Base-by-base conservation (phyloP, 306 rosid species). In the Quercus aquifolioides region DNA sequence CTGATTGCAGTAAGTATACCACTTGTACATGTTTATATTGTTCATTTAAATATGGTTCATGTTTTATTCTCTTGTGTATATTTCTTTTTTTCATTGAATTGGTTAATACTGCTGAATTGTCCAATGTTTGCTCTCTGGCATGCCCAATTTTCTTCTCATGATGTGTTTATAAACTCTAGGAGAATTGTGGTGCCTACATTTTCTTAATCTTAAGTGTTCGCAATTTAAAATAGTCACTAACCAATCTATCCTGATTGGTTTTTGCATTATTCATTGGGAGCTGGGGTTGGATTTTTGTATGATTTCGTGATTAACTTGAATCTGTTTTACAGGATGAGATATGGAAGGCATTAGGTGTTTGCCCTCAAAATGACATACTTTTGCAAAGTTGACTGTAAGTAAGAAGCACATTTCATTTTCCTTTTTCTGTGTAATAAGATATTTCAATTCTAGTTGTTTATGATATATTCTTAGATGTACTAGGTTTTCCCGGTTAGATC, bases 321-420 rank as follows among this genome's bases (percentile, higher is more conserved):
- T 63, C 74, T 78, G 74, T 68, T 69, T 54, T 88, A 85, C 82
- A 94, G 97, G 97, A 92, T 82, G 99, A 94, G 82, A 92, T 94
- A 88, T 94, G 97, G 82, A 92, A 88, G 86, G 88, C 85, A 73
- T 87, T 94, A 85, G 97, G 99, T 65, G 97, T 94, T 67, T 94
- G 99, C 80, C 99, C 99, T 70, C 97, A 94, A 64, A 84, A 88
- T 84, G 99, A 94, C 85, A 92, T 94, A 81, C 97, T 74, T 94
- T 92, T 80, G 92, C 90, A 67, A 97, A 94, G 81, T 80, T 94
- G 87, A 92, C 95, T 30, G 99, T 94, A 84, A 91, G 97, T 77
- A 69, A 60, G 76, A 86, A 71, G 49, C 38, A 64, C 73, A 58
- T 14, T 75, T 84, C 43, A 49, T 57, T 30, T 54, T 64, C 81